Evolutionary conservation across 148 eudicot genomes (phyloP).

Genomic region (Limonium bicolor): DNA sequence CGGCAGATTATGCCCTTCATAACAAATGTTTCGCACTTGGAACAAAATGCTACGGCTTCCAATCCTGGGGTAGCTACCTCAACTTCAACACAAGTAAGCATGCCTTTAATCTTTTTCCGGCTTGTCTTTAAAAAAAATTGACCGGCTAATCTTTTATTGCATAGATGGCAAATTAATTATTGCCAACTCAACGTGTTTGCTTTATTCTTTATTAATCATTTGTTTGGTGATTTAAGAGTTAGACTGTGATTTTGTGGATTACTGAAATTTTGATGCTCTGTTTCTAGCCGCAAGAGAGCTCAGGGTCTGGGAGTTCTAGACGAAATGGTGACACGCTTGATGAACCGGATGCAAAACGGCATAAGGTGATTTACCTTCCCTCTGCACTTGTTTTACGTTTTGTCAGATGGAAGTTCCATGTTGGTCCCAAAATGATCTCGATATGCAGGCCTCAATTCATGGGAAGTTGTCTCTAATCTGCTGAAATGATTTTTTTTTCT

Average conservation of each 20-base stretch:
- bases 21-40: constrained; percentile 3
- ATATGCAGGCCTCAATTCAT: too few relatives aligned
- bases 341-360: constrained; percentile 26
- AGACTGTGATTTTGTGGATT: not conserved
- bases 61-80: constrained; percentile 5
- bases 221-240: not conserved
- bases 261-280: not conserved
- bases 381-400: too few relatives aligned
- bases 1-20: constrained; percentile 26
- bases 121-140: too few relatives aligned
- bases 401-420: too few relatives aligned
- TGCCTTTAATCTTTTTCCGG: too few relatives aligned
- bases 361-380: constrained; percentile 17
- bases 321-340: constrained; percentile 8
- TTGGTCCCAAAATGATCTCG: too few relatives aligned
- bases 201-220: not conserved
- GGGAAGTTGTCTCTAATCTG: too few relatives aligned
- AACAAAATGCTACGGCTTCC: constrained; percentile 3
- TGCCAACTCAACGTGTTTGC: not conserved
- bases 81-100: constrained; percentile 23
- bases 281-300: constrained; percentile 13
- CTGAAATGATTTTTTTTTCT: too few relatives aligned
- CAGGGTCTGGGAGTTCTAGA: constrained; percentile 17
- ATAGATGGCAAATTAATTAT: not conserved
- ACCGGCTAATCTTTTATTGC: too few relatives aligned